phyloP scores from a whole-genome alignment of 1,284 basidiomycete genomes.

The Microbotryomycetes sp. region DNA sequence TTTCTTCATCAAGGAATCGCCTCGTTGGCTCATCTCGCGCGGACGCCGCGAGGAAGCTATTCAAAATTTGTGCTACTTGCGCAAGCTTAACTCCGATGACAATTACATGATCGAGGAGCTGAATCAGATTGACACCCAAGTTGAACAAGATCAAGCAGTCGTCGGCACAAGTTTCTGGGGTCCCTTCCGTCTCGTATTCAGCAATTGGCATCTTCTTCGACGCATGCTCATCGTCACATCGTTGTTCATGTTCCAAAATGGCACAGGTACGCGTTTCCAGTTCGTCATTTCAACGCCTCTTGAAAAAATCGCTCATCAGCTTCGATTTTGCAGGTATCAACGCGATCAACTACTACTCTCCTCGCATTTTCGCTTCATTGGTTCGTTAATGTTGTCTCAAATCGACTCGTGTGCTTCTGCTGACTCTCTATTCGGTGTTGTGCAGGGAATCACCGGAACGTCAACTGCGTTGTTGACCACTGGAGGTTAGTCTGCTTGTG shows the following conservation, averaged over 20 bases:
- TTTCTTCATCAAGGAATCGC: slow-evolving; percentile 53
- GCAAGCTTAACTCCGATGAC: slow-evolving; percentile 15
- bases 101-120: slow-evolving; percentile 20
- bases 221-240: slow-evolving; percentile 42
- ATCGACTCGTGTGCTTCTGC: no score
- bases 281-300: no score
- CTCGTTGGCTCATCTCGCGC: slow-evolving; percentile 56
- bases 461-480: slow-evolving; percentile 48
- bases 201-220: slow-evolving; percentile 13
- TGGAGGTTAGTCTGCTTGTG: no score
- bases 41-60: slow-evolving; percentile 52
- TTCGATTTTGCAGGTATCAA: slow-evolving; percentile 60
- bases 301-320: background rate
- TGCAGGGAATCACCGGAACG: slow-evolving; percentile 52
- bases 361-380: slow-evolving; percentile 52
- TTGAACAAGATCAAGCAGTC: slow-evolving; percentile 26
- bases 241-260: slow-evolving; percentile 31
- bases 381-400: no score
- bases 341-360: slow-evolving; percentile 67
- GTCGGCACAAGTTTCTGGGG: slow-evolving; percentile 26
- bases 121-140: slow-evolving; percentile 28
- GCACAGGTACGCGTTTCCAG: no score
- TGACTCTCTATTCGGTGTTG: no score
- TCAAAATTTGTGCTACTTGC: slow-evolving; percentile 50
- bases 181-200: slow-evolving; percentile 25